Evolutionary conservation across 2,329 filamentous ascomycete species (phyloP), one percentile per base, ranked within the genome.

Genomic region (Alternaria tenuissima): DNA sequence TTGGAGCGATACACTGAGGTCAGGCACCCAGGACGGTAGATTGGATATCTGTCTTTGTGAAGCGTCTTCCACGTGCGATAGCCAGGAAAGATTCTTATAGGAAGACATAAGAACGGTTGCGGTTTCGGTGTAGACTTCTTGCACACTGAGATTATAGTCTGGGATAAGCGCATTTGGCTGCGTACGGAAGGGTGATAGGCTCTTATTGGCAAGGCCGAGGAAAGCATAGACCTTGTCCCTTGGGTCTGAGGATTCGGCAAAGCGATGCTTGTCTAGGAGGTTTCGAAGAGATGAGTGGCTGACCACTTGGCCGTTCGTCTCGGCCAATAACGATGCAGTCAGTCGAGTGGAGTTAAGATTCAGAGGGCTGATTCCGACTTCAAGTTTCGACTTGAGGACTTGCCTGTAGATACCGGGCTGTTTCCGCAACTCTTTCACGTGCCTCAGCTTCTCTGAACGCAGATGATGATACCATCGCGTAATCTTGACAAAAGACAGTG

Each of bases 161-260:
- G 70, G 65, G 1, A 47, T 59, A 4, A 73, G 49, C 5, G 52
- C 54, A 1, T 49, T 59, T 14, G 70, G 65, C 28, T 68, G 39
- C 5, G 43, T 59, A 5, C 65, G 66, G 47, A 73, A 73, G 1
- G 70, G 68, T 7, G 57, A 58, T 60, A 68, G 61, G 14, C 36
- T 58, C 24, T 55, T 48, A 22, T 67, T 62, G 12, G 69, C 67
- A 2, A 74, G 59, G 3, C 71, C 68, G 4, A 75, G 64, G 38
- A 75, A 67, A 8, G 71, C 70, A 44, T 72, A 74, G 3, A 75
- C 65, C 49, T 75, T 75, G 53, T 75, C 72, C 20, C 72, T 61
- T 8, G 72, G 66, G 57, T 75, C 70, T 3, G 68, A 71, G 8
- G 70, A 69, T 7, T 65, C 58, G 2, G 67, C 65, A 48, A 68